Conservation (phyloP, 1,284 basidiomycete species). For the Ganoderma leucocontextum region DNA sequence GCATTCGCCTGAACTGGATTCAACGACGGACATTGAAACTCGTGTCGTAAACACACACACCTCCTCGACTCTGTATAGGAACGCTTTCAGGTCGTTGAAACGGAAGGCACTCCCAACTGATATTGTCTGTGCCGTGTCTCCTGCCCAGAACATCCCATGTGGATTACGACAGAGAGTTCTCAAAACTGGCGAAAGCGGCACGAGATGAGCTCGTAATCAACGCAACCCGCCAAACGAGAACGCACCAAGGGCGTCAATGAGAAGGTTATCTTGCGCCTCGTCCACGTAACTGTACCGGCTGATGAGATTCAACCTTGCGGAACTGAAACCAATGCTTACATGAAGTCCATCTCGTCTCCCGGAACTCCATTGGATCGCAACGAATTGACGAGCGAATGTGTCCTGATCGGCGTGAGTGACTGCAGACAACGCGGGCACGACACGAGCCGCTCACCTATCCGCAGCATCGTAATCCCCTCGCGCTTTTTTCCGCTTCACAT, state of each 20-base stretch:
- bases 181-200: conserved; percentile 54
- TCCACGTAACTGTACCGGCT: conserved; percentile 66
- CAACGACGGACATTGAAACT: background rate
- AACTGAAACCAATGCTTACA: conserved; percentile 48
- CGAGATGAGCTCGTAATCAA: no score
- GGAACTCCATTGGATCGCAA: conserved; percentile 47
- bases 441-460: conserved; percentile 55
- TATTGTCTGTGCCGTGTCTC: conserved; percentile 83
- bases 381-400: conserved; percentile 58
- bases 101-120: conserved; percentile 75
- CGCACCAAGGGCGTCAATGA: conserved; percentile 71
- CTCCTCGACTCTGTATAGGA: conserved; percentile 69
- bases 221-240: background rate
- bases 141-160: conserved; percentile 79
- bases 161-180: conserved; percentile 67
- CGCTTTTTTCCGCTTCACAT: conserved; percentile 55
- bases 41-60: conserved; percentile 40
- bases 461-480: conserved; percentile 65
- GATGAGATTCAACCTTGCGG: background rate
- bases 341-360: conserved; percentile 59
- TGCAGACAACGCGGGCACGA: background rate
- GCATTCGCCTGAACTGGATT: conserved; percentile 11
- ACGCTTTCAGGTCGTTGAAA: conserved; percentile 76
- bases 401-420: conserved; percentile 41
- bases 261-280: conserved; percentile 76